A percentile compares a stretch with the other conserved stretches of the same genome.
Conservation (phyloP, 305 asterid genomes). For the Stenogyne calaminthoides region DNA sequence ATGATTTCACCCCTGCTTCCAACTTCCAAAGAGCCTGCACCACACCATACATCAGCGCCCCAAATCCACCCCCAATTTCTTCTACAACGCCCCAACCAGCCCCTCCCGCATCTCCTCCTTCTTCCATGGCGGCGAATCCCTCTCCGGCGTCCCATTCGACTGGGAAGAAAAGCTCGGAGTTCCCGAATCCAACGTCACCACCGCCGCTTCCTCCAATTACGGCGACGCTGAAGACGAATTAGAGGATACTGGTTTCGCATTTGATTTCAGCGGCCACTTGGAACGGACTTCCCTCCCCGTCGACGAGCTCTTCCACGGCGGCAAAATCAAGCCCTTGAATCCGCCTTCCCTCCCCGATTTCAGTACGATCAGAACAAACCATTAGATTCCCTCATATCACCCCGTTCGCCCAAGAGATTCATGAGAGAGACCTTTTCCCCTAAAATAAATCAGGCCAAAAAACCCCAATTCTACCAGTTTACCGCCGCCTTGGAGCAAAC, state of each 20-base stretch:
- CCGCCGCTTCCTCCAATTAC: too few relatives aligned
- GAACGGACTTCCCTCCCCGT: conserved; percentile 54
- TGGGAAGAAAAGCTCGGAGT: conserved; percentile 67
- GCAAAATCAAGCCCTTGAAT: conserved; percentile 77
- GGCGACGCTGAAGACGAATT: too few relatives aligned
- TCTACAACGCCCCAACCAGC: conserved; percentile 79
- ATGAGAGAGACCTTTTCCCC: conserved; percentile 59
- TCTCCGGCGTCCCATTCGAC: conserved; percentile 42
- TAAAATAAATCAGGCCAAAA: conserved; percentile 29
- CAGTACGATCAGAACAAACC: conserved; percentile 29
- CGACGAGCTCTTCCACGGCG: conserved; percentile 84
- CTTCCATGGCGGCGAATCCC: conserved; percentile 16
- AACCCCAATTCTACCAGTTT: conserved; percentile 51
- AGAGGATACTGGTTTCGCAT: conserved; percentile 61
- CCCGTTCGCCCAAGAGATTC: conserved; percentile 50
- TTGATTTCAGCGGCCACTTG: conserved; percentile 75
- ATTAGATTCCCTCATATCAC: conserved; percentile 47
- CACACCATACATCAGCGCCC: conserved; percentile 71
- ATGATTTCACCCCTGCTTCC: conserved; percentile 40
- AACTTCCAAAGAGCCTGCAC: conserved; percentile 68
- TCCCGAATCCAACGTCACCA: conserved; percentile 38
- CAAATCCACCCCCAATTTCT: conserved; percentile 50
- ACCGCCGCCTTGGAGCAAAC: conserved; percentile 59
- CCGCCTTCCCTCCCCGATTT: conserved; percentile 71
- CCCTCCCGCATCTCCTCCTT: too few relatives aligned